Base-by-base conservation (phyloP, 176 grass and related monocot species). In the Lolium perenne region DNA sequence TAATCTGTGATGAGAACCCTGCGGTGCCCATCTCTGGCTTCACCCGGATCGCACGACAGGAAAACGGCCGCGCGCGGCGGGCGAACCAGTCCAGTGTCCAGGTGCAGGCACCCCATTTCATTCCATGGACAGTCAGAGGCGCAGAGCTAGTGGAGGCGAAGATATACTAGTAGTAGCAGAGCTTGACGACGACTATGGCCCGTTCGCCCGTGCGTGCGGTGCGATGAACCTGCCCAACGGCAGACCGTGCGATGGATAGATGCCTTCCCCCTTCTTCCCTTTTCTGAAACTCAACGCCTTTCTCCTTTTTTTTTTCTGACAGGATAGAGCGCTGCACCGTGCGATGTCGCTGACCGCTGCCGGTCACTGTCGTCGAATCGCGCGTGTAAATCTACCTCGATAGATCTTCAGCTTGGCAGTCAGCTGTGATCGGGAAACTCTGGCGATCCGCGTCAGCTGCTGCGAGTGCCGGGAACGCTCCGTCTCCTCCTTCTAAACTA, bases 191-290 rank as follows among this genome's bases (percentile, higher is more conserved):
- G 26, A 29, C 26, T 22, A 38, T 25, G n/a, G 41, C n/a, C 73
- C 73, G 54, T 57, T 18, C 35, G 49, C 55, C 61, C 74, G 66
- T 70, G 54, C 38, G 62, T 58, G 74, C 74, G 29, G 32, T 35
- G 32, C 32, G 1, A 14, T 20, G 78, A 81, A 80, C 85, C 77
- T 87, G 78, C 45, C 65, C 53, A 61, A 61, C 32, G 71, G 61
- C 48, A 29, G 26, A 26, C 49, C 50, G 23, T 49, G 51, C 16
- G 11, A 74, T 50, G 21, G 8, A 71, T 10, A 61, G 41, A 72
- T 51, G 54, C 53, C 40, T 29, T 5, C 14, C 14, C 49, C 25
- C 22, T 56, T 62, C 10, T 20, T 69, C 67, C 8, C 18, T 45
- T 43, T 46, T 63, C 60, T 26, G 22, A 35, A 63, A 63, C 69